phyloP scores from a whole-genome alignment of 495 filamentous ascomycete genomes.

The Symbiotaphrina buchneri region DNA sequence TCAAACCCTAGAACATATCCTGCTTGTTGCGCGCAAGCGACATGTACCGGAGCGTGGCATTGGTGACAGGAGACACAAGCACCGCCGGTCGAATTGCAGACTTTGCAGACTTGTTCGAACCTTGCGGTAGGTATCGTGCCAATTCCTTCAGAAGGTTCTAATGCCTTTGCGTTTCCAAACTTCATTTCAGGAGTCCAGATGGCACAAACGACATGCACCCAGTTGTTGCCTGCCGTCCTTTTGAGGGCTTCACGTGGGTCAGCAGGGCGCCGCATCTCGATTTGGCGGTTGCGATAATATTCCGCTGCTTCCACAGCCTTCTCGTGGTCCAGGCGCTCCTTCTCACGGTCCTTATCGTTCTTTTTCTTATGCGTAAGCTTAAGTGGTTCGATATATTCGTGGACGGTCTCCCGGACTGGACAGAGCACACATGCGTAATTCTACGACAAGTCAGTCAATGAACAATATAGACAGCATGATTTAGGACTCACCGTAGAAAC shows the following conservation, averaged over 20 bases:
- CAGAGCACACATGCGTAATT: constrained; percentile 85
- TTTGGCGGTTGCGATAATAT: constrained; percentile 62
- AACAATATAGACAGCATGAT: constrained; percentile 1
- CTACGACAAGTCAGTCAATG: constrained; percentile 13
- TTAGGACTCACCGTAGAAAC: constrained; percentile 50
- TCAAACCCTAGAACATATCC: constrained; percentile 76
- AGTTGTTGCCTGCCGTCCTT: constrained; percentile 82
- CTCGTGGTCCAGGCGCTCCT: constrained; percentile 67
- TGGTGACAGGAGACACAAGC: constrained; percentile 67
- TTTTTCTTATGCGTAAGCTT: constrained; percentile 83
- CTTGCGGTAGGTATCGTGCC: constrained; percentile 43
- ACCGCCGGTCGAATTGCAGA: constrained; percentile 53
- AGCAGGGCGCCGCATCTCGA: constrained; percentile 54
- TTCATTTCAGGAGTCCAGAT: constrained; percentile 82
- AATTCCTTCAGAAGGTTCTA: constrained; percentile 77
- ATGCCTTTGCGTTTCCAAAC: constrained; percentile 58
- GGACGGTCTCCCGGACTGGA: constrained; percentile 49
- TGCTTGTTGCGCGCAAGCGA: constrained; percentile 70
- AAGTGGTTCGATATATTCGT: constrained; percentile 65
- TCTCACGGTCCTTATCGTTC: constrained; percentile 75
- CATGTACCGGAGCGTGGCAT: constrained; percentile 67
- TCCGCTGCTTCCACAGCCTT: constrained; percentile 48
- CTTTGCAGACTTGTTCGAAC: constrained; percentile 59
- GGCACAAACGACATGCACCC: constrained; percentile 91
- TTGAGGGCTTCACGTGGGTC: constrained; percentile 84